A percentile compares a stretch with the other conserved stretches of the same genome.
Conservation (phyloP, 2,329 filamentous ascomycete genomes). For the Cryphonectria radicalis region DNA sequence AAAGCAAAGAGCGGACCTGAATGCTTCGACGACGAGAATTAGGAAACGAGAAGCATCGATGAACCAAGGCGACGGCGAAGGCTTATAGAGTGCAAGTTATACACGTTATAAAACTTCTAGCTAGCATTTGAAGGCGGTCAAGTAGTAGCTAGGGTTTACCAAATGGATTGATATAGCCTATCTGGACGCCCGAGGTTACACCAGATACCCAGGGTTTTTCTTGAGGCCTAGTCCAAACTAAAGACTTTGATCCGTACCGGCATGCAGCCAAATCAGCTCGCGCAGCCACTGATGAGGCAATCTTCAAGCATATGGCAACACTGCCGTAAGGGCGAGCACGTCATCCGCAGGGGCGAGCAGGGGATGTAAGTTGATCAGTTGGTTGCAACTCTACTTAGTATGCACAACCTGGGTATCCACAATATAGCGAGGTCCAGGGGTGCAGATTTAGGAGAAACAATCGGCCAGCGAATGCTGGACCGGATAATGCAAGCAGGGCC, state of each 20-base stretch:
- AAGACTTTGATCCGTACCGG: neutral
- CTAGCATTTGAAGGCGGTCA: slow-evolving; percentile 3
- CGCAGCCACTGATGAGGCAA: slow-evolving; percentile 14
- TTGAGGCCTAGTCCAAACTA: neutral
- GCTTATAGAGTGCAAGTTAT: neutral
- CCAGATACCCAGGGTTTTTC: neutral
- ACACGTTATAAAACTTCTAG: neutral
- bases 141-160: neutral
- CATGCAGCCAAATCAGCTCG: slow-evolving; percentile 4
- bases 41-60: neutral
- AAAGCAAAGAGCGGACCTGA: neutral
- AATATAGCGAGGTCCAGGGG: neutral
- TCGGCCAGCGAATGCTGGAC: neutral
- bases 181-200: slow-evolving; percentile 1
- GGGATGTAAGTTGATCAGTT: neutral
- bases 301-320: slow-evolving; percentile 18
- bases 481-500: neutral
- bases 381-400: neutral
- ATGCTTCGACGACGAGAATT: neutral
- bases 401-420: neutral
- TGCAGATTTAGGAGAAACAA: neutral
- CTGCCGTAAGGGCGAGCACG: slow-evolving; percentile 14
- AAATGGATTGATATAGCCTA: slow-evolving; percentile 2
- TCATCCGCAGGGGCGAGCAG: slow-evolving; percentile 17
- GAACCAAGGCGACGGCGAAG: neutral